Evolutionary conservation across 2,329 filamentous ascomycete genomes (phyloP).

Genomic region (Mycosphaerelloides madeirae): DNA sequence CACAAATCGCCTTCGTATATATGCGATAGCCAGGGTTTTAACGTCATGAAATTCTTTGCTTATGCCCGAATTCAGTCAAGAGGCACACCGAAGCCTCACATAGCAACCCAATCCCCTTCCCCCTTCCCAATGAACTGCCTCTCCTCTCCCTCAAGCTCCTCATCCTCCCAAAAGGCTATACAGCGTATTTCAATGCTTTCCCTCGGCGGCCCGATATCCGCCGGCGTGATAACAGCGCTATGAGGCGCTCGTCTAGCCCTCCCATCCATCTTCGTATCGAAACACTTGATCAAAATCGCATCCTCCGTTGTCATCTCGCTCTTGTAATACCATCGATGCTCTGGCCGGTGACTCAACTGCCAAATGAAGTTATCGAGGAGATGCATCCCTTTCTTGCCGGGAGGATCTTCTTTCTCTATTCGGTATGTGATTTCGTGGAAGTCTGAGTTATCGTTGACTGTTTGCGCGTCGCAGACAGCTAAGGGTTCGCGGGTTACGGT

Average conservation of each 20-base stretch:
- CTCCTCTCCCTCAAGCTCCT: neutral
- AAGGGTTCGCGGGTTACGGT: slow-evolving; percentile 7
- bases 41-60: neutral
- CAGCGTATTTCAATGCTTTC: slow-evolving; percentile 18
- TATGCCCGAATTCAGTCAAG: neutral
- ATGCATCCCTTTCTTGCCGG: slow-evolving; percentile 2
- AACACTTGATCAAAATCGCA: slow-evolving; percentile 3
- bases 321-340: slow-evolving; percentile 7
- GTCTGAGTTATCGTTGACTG: slow-evolving; percentile 6
- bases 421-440: slow-evolving; percentile 1
- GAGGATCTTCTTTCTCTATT: neutral
- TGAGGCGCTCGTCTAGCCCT: slow-evolving; percentile 3
- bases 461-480: slow-evolving; percentile 6
- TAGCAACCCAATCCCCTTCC: neutral
- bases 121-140: neutral
- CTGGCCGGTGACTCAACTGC: neutral
- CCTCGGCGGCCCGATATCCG: slow-evolving; percentile 10
- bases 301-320: slow-evolving; percentile 6
- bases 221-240: slow-evolving; percentile 6
- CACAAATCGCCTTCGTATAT: too few species aligned
- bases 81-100: neutral
- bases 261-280: slow-evolving; percentile 4
- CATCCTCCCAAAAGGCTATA: slow-evolving; percentile 15
- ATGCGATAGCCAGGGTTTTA: too few species aligned
- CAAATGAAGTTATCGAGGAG: neutral